These are phyloP conservation scores for Solanum pimpinellifolium DNA, from an alignment of 257 asterid genomes.

Conservation along the genomic window DNA sequence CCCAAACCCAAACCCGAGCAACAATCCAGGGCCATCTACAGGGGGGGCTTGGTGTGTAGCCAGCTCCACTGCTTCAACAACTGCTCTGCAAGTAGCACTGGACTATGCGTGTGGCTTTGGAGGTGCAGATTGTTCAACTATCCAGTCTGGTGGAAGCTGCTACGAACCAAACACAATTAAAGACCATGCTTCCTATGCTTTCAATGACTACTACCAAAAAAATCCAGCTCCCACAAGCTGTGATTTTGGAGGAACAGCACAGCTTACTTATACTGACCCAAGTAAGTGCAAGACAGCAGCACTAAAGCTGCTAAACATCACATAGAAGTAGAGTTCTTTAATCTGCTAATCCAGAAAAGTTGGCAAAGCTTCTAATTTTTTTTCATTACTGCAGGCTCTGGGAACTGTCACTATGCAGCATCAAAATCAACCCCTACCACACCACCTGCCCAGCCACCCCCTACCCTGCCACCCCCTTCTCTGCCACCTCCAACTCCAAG, in stretches of 20 bases:
- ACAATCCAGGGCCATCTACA: constrained; percentile 27
- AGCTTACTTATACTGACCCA: constrained; percentile 63
- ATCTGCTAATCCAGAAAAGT: not conserved
- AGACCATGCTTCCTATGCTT: constrained; percentile 89
- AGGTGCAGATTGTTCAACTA: constrained; percentile 78
- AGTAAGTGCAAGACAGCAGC: constrained; percentile 36
- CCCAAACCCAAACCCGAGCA: not conserved
- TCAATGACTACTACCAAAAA: constrained; percentile 83
- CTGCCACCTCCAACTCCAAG: constrained; percentile 20
- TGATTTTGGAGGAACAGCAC: constrained; percentile 82
- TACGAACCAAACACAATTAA: constrained; percentile 58
- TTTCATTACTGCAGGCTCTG: constrained; percentile 50
- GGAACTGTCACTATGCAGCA: constrained; percentile 65
- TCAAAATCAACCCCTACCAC: constrained; percentile 18
- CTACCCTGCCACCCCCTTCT: constrained; percentile 17
- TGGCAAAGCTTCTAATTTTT: not conserved
- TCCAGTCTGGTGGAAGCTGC: constrained; percentile 68
- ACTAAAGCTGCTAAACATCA: not conserved
- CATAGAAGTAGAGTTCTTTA: not conserved
- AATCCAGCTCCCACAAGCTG: constrained; percentile 88
- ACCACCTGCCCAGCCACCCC: constrained; percentile 15
- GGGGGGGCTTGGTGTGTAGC: constrained; percentile 93
- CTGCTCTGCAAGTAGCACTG: constrained; percentile 87
- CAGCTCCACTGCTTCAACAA: constrained; percentile 50
- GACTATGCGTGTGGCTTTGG: constrained; percentile 98